Conservation (phyloP, 106 monocot species). For the Gastrodia elata region DNA sequence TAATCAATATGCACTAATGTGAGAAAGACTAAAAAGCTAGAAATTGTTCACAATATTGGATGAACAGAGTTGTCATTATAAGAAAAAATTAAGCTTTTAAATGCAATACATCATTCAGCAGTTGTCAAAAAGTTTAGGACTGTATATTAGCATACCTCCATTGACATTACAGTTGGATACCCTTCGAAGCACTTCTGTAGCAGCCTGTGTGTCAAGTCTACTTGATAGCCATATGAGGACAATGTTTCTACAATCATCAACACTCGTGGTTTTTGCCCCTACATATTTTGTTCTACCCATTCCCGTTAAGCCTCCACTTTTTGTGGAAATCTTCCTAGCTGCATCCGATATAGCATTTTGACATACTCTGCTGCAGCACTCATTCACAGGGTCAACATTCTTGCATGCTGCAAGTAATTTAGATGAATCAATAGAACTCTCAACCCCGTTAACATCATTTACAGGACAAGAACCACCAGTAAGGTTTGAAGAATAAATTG, state of each 20-base stretch:
- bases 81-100: not conserved
- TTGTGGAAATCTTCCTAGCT: constrained; percentile 45
- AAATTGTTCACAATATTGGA: not conserved
- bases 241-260: constrained; percentile 71
- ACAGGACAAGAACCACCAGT: constrained; percentile 65
- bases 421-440: constrained; percentile 76
- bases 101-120: not conserved
- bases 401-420: constrained; percentile 69
- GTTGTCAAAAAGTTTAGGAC: not conserved
- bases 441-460: constrained; percentile 48
- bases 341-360: constrained; percentile 84
- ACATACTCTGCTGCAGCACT: constrained; percentile 88
- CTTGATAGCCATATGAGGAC: constrained; percentile 90
- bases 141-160: constrained; percentile 37
- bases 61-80: not conserved
- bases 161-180: constrained; percentile 95
- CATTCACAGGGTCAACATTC: constrained; percentile 86
- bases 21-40: not conserved
- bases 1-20: not conserved
- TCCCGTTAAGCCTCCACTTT: constrained; percentile 40
- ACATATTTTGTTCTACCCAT: constrained; percentile 14
- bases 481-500: constrained; percentile 57
- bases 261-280: constrained; percentile 20
- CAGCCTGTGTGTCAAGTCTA: constrained; percentile 51
- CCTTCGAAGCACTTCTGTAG: constrained; percentile 70